Evolutionary conservation across 768 basidiomycete genomes (phyloP), one percentile per base, ranked within the genome.

Genomic region (Auricularia sp.): DNA sequence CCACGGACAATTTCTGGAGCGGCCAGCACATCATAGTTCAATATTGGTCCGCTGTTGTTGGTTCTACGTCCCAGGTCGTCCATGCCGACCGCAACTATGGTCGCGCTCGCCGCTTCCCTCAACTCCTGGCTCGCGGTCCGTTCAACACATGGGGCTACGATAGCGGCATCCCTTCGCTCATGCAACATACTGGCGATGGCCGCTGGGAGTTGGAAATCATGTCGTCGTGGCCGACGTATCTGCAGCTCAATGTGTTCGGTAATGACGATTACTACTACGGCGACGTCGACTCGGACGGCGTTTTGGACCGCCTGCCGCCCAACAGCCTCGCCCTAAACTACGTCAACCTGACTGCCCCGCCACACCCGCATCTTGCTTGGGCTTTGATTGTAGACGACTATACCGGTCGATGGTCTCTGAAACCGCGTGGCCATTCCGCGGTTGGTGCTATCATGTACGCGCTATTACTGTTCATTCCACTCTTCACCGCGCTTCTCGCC

Each of bases 111-210:
- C 88, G 92, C 33, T 87, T 91, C 35, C 94, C 94, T 33, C 92
- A 94, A 70, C 80, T 95, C 69, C 77, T 97, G 62, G 90, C 86
- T 54, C 88, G 94, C 69, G 94, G 94, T 60, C 85, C 87, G 0
- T 97, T 91, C 83, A 97, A 97, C 71, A 76, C 82, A 42, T 97
- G 93, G 92, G 94, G 94, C 64, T 93, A 85, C 72, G 94, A 97
- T 77, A 78, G 85, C 64, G 94, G 94, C 70, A 83, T 93, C 53
- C 68, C 83, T 0, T 82, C 89, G 47, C 69, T 81, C 67, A 91
- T 96, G 88, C 76, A 74, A 35, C 83, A 85, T 64, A 81, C 81
- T 60, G 74, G 77, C 6, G 81, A 91, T 59, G 83, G 87, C 61
- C 78, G 79, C 61, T 96, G 93, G 92, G 86, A 91, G 67, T 80